Percentiles rank a stretch among this genome's conserved stretches.
These are phyloP conservation scores for Rhypophila decipiens DNA, from an alignment of 495 filamentous ascomycete genomes.

Conservation along the genomic window DNA sequence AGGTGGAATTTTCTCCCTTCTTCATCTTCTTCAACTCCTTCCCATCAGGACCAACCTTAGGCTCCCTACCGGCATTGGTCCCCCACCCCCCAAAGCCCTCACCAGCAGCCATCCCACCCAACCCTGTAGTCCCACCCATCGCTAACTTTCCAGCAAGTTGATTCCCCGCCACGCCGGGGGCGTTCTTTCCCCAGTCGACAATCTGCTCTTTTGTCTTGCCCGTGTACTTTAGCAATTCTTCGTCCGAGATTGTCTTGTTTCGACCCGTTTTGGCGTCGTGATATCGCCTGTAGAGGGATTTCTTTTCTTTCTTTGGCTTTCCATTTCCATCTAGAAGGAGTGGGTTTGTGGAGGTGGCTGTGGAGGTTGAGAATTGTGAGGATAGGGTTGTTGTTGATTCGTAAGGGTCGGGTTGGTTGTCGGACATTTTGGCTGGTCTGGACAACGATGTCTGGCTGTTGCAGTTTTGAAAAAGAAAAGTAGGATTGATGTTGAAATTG, in stretches of 20 bases:
- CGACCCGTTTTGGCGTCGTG: constrained; percentile 12
- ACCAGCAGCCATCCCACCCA: constrained; percentile 2
- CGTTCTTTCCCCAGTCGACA: constrained; percentile 13
- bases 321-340: too few species aligned
- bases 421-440: too few species aligned
- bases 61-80: background rate
- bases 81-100: constrained; percentile 17
- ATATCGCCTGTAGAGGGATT: constrained; percentile 17
- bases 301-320: constrained; percentile 8
- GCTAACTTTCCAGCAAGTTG: constrained; percentile 14
- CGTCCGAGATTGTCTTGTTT: constrained; percentile 11
- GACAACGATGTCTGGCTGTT: too few species aligned
- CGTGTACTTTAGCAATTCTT: constrained; percentile 19
- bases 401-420: too few species aligned
- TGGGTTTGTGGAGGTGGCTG: too few species aligned
- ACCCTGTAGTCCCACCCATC: constrained; percentile 7
- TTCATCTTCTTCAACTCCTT: too few species aligned
- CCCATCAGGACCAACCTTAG: constrained; percentile 12
- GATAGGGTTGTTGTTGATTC: too few species aligned
- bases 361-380: too few species aligned
- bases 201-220: constrained; percentile 18
- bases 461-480: too few species aligned
- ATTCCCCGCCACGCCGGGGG: constrained; percentile 17
- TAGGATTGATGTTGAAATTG: too few species aligned
- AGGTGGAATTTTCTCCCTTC: too few species aligned